phyloP scores from a whole-genome alignment of 257 asterid genomes.

The Nicotiana sylvestris region DNA sequence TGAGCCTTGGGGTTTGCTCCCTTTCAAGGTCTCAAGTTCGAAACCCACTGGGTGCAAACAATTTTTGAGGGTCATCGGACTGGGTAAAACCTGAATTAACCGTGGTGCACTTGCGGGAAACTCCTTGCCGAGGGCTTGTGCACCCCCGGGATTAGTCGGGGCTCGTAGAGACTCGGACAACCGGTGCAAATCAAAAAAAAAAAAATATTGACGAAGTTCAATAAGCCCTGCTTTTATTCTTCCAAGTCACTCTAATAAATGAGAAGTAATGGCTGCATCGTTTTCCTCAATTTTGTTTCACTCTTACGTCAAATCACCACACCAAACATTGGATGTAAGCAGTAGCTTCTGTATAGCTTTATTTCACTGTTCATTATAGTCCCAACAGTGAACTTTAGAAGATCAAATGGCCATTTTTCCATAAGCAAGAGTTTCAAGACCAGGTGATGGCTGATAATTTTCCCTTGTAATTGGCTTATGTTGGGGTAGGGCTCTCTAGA shows the following conservation, averaged over 20 bases:
- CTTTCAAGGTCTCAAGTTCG: too few species aligned
- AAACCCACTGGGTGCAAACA: too few species aligned
- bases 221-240: background rate
- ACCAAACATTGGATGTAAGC: background rate
- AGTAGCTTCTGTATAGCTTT: background rate
- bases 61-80: too few species aligned
- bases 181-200: too few species aligned
- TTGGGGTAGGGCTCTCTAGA: slow-evolving; percentile 4
- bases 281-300: background rate
- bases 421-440: background rate
- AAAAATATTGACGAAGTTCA: background rate
- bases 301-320: background rate
- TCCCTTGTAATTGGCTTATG: background rate
- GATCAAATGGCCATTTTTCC: background rate
- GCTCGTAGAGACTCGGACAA: too few species aligned
- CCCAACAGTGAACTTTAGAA: background rate
- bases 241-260: background rate
- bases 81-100: too few species aligned
- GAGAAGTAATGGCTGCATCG: background rate
- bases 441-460: background rate
- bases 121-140: too few species aligned
- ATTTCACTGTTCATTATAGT: background rate
- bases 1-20: too few species aligned
- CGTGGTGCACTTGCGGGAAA: too few species aligned
- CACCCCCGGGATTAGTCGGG: too few species aligned